These are phyloP conservation scores for Corniculantispora saksenae DNA, from an alignment of 2,329 filamentous ascomycete genomes.

Conservation along the genomic window DNA sequence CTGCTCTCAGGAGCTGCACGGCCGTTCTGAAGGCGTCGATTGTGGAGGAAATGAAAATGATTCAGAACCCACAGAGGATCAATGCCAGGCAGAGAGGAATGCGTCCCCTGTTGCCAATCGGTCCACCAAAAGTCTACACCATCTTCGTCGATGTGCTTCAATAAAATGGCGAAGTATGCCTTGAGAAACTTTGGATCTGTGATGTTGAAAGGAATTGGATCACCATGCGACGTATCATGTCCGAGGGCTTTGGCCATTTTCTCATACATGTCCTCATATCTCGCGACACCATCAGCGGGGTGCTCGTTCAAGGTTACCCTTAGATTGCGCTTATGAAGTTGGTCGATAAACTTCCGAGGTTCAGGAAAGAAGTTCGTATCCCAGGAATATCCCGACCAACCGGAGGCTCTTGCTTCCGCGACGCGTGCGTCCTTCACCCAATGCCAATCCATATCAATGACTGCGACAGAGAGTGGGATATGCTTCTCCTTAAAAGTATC, in stretches of 20 bases:
- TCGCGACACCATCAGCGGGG: constrained; percentile 58
- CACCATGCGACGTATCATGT: constrained; percentile 49
- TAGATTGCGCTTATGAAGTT: constrained; percentile 53
- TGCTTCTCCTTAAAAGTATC: constrained; percentile 52
- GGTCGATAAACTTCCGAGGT: constrained; percentile 50
- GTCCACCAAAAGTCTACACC: constrained; percentile 68
- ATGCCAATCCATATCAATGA: constrained; percentile 70
- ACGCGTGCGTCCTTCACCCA: constrained; percentile 49
- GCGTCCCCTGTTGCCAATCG: constrained; percentile 65
- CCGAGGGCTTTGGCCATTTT: constrained; percentile 54
- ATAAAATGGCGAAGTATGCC: constrained; percentile 59
- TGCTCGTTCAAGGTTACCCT: constrained; percentile 63
- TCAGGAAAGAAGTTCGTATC: constrained; percentile 50
- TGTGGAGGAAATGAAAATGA: constrained; percentile 63
- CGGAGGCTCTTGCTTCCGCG: constrained; percentile 37
- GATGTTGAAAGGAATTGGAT: constrained; percentile 58
- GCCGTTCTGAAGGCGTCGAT: constrained; percentile 36
- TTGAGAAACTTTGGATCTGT: constrained; percentile 55
- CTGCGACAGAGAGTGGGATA: constrained; percentile 59
- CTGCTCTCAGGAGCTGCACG: constrained; percentile 16
- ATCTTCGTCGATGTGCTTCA: constrained; percentile 54
- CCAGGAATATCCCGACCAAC: constrained; percentile 59
- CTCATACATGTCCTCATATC: constrained; percentile 57
- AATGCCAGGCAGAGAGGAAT: constrained; percentile 55
- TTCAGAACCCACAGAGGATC: constrained; percentile 67